phyloP scores from a whole-genome alignment of 1,284 basidiomycete species.

The Macrocystidia cucumis region DNA sequence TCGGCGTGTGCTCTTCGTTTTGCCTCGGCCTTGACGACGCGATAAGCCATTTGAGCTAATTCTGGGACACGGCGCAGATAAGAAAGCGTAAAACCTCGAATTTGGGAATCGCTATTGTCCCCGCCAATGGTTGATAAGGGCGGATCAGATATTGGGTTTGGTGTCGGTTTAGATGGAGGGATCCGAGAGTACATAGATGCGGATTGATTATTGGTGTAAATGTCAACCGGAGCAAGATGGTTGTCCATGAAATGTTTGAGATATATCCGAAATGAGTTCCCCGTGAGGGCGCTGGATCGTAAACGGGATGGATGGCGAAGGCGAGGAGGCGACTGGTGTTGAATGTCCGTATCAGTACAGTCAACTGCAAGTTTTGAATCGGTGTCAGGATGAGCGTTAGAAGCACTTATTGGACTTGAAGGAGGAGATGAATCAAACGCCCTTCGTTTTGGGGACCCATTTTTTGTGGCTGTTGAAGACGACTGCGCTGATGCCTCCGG shows the following conservation, averaged over 20 bases:
- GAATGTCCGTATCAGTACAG: neutral
- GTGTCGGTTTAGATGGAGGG: conserved; percentile 14
- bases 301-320: conserved; percentile 65
- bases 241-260: conserved; percentile 73
- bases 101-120: too few species aligned
- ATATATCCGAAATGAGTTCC: conserved; percentile 64
- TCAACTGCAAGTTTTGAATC: conserved; percentile 10
- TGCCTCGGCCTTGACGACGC: conserved; percentile 51
- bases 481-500: conserved; percentile 17
- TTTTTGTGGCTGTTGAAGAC: conserved; percentile 16
- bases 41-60: conserved; percentile 48
- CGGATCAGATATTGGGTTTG: conserved; percentile 16
- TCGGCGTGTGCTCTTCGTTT: conserved; percentile 40
- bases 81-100: conserved; percentile 67
- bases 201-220: too few species aligned
- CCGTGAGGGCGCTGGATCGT: conserved; percentile 54
- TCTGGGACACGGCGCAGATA: conserved; percentile 70
- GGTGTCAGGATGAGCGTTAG: conserved; percentile 16
- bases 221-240: conserved; percentile 27
- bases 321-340: conserved; percentile 31
- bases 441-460: conserved; percentile 10
- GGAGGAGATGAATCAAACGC: too few species aligned
- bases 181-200: too few species aligned
- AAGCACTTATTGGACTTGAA: conserved; percentile 1
- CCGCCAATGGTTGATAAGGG: too few species aligned